A percentile compares a stretch with the other conserved stretches of the same genome.
phyloP scores from a whole-genome alignment of 129 eudicot genomes.

The carrot (Daucus carota) region DNA sequence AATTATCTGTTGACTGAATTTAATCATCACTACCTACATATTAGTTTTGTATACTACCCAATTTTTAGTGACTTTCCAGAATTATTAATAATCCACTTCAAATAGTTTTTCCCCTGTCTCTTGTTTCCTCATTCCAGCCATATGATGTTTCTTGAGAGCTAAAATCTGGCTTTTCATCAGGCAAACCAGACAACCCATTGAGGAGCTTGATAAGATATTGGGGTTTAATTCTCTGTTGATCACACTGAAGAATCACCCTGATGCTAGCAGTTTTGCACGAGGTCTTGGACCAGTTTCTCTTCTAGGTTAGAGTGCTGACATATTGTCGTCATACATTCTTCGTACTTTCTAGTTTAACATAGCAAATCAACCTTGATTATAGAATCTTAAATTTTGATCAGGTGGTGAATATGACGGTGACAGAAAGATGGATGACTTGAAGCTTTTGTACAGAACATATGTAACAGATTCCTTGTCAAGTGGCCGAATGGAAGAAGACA shows the following conservation, averaged over 20 bases:
- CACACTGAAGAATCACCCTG: constrained; percentile 72
- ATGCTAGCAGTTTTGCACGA: constrained; percentile 78
- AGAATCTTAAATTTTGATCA: constrained; percentile 21
- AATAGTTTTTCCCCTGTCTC: too few species aligned
- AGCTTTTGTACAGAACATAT: constrained; percentile 77
- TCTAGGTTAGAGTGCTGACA: constrained; percentile 36
- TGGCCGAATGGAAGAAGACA: constrained; percentile 85
- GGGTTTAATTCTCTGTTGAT: constrained; percentile 56
- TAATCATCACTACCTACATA: neutral
- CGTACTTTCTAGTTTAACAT: neutral
- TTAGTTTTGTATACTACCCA: neutral
- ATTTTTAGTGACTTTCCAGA: neutral
- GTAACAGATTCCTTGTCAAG: constrained; percentile 58
- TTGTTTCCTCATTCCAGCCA: neutral
- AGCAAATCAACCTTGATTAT: neutral
- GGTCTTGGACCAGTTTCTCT: constrained; percentile 82
- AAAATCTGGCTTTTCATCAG: constrained; percentile 22
- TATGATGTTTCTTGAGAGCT: neutral
- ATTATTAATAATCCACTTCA: neutral
- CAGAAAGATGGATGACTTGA: constrained; percentile 73
- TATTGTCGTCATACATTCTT: neutral
- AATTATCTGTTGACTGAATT: neutral
- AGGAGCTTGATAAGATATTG: constrained; percentile 76
- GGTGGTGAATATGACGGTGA: constrained; percentile 89
- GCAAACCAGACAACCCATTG: constrained; percentile 51